Base-by-base conservation (phyloP, 495 filamentous ascomycete genomes). In the Neurospora discreta region DNA sequence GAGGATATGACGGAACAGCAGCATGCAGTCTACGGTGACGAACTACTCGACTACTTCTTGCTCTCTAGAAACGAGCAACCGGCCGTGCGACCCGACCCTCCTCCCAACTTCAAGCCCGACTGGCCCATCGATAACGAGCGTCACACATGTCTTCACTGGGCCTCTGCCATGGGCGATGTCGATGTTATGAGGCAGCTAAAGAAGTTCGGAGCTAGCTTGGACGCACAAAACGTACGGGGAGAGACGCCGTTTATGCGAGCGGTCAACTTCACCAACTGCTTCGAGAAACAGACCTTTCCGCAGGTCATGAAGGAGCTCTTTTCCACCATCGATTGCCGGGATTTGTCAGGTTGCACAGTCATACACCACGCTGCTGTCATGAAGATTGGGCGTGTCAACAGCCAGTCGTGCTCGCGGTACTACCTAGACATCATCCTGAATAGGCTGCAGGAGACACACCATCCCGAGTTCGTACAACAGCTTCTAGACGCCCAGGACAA, bases 241-340 rank as follows among this genome's bases (percentile, higher is more conserved):
- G 95, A 98, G 80, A 98, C 96, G 0, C 94, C 96, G 0, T 86
- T 99, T 65, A 97, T 98, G 85, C 90, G 94, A n/a, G 90, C 91
- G 18, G 94, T 98, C 39, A 84, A 94, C 71, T 99, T 98, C 77
- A 98, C 94, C 42, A 99, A 99, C 79, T 96, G 95, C 76, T 93
- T 91, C 79, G 95, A 98, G 76, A 95, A 92, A 79, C 85, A 91
- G 69, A 93, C 92, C 1, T 97, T 98, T 80, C 89, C 91, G 1
- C 83, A 84, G 16, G 85, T 98, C n/a, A 85, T 97, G 72, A 90
- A 91, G 72, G 85, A 96, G 43, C 85, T 99, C 5, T 83, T 91
- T 69, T 86, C 88, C 42, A 97, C 94, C 6, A 85, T 98, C 43
- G 89, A 88, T 26, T 87, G 86, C 67, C 84, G 88, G 15, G 95